Conservation (phyloP, 768 basidiomycete genomes). For the Trichaptum fuscoviolaceum region DNA sequence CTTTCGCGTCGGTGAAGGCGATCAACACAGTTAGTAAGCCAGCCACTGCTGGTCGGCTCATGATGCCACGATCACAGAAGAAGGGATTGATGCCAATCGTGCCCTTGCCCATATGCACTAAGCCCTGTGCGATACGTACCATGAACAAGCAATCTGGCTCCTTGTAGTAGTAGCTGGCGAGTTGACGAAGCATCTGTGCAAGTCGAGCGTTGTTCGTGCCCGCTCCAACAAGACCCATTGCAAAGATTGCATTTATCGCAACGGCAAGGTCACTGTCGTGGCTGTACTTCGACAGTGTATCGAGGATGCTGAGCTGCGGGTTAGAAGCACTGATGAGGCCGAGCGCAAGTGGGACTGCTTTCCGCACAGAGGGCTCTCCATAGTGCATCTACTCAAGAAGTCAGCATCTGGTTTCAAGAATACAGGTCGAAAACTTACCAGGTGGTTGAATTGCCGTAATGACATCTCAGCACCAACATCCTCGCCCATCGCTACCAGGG, state of each 20-base stretch:
- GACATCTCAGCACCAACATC: constrained; percentile 98
- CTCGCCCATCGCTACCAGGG: constrained; percentile 96
- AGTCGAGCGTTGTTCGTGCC: constrained; percentile 98
- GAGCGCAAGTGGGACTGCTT: constrained; percentile 90
- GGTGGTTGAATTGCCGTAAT: constrained; percentile 94
- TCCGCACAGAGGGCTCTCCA: constrained; percentile 88
- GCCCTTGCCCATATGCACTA: constrained; percentile 99
- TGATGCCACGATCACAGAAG: constrained; percentile 86
- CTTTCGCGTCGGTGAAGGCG: constrained; percentile 91
- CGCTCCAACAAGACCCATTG: constrained; percentile 97
- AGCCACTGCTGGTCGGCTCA: constrained; percentile 85
- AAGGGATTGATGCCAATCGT: constrained; percentile 96
- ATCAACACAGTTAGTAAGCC: constrained; percentile 84
- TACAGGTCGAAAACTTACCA: constrained; percentile 46
- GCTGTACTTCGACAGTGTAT: constrained; percentile 97
- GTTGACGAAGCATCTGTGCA: constrained; percentile 94
- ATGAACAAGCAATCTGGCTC: constrained; percentile 96
- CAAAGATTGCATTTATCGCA: constrained; percentile 94
- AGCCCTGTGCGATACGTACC: constrained; percentile 91
- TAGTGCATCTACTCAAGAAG: constrained; percentile 83
- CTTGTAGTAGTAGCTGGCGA: constrained; percentile 98
- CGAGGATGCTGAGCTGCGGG: constrained; percentile 89
- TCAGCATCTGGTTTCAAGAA: constrained; percentile 16
- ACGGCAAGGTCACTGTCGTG: constrained; percentile 98
- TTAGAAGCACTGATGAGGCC: constrained; percentile 94